A percentile compares a stretch with the other conserved stretches of the same genome.
Evolutionary conservation across 2,329 filamentous ascomycete genomes (phyloP).

Genomic region (Fusarium praegraminearum): DNA sequence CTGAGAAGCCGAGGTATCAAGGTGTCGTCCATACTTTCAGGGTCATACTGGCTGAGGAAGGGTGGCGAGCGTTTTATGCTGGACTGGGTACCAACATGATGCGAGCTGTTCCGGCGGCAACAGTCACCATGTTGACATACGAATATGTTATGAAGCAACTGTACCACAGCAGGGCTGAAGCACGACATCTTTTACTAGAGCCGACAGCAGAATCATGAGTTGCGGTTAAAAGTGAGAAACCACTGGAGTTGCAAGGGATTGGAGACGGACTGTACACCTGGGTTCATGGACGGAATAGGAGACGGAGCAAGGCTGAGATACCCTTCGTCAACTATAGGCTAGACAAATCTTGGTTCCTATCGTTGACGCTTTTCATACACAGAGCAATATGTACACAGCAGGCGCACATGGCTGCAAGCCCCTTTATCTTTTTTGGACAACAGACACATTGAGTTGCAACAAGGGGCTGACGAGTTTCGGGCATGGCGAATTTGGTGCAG

Average conservation of each 20-base stretch:
- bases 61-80: slow-evolving; percentile 96
- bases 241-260: slow-evolving; percentile 26
- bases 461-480: slow-evolving; percentile 16
- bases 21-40: slow-evolving; percentile 85
- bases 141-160: slow-evolving; percentile 76
- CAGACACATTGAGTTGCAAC: slow-evolving; percentile 27
- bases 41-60: slow-evolving; percentile 89
- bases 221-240: slow-evolving; percentile 5
- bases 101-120: slow-evolving; percentile 91
- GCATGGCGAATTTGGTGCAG: slow-evolving; percentile 33
- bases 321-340: slow-evolving; percentile 53
- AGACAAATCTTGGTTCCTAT: slow-evolving; percentile 48
- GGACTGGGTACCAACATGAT: slow-evolving; percentile 99
- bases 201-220: slow-evolving; percentile 28
- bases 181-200: slow-evolving; percentile 46
- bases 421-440: slow-evolving; percentile 28
- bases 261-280: slow-evolving; percentile 36
- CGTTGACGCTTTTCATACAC: slow-evolving; percentile 33
- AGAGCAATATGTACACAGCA: slow-evolving; percentile 32
- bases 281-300: slow-evolving; percentile 25
- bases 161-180: slow-evolving; percentile 58
- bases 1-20: slow-evolving; percentile 69
- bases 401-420: slow-evolving; percentile 30
- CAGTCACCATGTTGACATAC: slow-evolving; percentile 97
- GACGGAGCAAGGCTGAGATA: slow-evolving; percentile 50